Percentiles rank a stretch among this genome's conserved stretches.
Conservation (phyloP, 2,329 filamentous ascomycete species). For the Tolypocladium endophyticum region DNA sequence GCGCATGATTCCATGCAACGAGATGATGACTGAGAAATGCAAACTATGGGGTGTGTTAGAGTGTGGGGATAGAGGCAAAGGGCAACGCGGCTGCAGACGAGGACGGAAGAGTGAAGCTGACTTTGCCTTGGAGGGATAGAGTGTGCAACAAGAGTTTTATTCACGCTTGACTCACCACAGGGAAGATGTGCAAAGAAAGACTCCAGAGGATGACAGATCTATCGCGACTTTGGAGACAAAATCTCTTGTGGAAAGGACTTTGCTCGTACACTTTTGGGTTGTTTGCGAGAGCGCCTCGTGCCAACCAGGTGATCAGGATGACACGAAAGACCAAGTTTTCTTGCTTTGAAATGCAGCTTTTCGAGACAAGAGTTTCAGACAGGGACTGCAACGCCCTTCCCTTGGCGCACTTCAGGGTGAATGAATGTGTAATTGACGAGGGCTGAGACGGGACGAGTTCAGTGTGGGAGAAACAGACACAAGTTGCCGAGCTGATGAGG, state of each 20-base stretch:
- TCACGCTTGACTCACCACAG: not conserved
- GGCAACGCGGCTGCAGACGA: no score
- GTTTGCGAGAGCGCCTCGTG: not conserved
- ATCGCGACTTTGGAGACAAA: not conserved
- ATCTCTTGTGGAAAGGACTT: not conserved
- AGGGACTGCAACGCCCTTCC: rapidly evolving
- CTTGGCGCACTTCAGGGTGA: not conserved
- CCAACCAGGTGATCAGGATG: not conserved
- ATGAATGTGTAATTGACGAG: not conserved
- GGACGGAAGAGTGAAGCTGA: not conserved
- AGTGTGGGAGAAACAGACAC: not conserved
- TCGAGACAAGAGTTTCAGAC: not conserved
- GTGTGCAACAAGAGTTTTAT: not conserved
- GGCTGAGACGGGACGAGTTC: not conserved
- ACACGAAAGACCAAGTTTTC: not conserved
- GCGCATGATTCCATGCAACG: not conserved
- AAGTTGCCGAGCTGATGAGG: not conserved
- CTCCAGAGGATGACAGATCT: not conserved
- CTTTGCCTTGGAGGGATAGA: not conserved
- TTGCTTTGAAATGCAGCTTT: not conserved
- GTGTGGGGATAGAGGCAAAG: not conserved
- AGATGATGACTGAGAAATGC: not conserved
- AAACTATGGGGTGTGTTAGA: not conserved
- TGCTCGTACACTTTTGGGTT: not conserved
- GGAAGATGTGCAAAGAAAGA: not conserved